Conservation (phyloP, 129 eudicot species). For the Cynara cardunculus region DNA sequence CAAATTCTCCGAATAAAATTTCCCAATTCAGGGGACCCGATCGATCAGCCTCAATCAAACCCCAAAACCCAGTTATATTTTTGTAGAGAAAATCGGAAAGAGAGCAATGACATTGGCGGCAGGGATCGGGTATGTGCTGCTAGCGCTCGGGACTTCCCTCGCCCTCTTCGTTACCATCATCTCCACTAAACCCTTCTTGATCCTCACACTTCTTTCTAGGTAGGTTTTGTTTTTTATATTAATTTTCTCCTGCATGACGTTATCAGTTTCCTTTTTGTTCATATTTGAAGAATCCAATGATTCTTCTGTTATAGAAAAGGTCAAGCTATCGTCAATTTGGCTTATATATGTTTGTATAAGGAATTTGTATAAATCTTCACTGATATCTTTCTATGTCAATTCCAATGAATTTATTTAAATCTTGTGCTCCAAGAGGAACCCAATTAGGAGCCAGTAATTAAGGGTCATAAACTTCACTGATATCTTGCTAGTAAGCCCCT, state of each 20-base stretch:
- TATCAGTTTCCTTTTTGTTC: neutral
- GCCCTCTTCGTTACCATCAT: constrained; percentile 76
- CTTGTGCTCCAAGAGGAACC: neutral
- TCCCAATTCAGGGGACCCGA: constrained; percentile 3
- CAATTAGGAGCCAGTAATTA: neutral
- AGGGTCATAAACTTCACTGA: neutral
- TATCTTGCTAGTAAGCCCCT: neutral
- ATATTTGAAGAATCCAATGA: neutral
- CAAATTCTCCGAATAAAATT: neutral
- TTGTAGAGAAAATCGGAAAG: neutral
- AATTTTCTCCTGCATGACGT: neutral
- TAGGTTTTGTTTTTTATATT: neutral
- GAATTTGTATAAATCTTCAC: neutral
- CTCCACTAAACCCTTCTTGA: constrained; percentile 79
- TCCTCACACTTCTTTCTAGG: constrained; percentile 98
- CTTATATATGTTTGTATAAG: neutral
- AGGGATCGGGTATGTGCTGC: constrained; percentile 80
- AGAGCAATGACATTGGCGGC: constrained; percentile 73
- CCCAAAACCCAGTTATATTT: constrained; percentile 1
- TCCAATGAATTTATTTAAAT: neutral
- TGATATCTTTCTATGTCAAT: neutral
- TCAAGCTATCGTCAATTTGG: neutral
- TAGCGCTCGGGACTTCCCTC: constrained; percentile 87
- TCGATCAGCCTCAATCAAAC: constrained; percentile 17
- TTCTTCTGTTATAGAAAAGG: neutral